phyloP scores from a whole-genome alignment of 2,329 filamentous ascomycete species.

The Aspergillus latus region DNA sequence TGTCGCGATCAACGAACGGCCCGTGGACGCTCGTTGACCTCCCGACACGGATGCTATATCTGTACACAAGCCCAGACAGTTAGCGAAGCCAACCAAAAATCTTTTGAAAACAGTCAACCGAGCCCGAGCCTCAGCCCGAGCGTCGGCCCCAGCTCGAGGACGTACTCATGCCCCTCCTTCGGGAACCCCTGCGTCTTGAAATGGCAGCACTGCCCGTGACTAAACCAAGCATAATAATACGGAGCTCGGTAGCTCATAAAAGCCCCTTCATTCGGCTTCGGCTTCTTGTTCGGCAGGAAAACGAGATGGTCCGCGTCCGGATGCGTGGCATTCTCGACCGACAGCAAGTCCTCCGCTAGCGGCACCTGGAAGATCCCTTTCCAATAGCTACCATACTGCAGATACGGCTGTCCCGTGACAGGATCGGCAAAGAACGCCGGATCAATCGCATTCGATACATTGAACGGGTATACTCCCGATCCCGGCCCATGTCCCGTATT shows the following conservation, averaged over 20 bases:
- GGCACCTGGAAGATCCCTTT: slow-evolving; percentile 39
- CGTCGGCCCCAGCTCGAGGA: neutral
- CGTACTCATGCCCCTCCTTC: slow-evolving; percentile 32
- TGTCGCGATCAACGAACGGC: slow-evolving; percentile 36
- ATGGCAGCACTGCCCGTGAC: slow-evolving; percentile 39
- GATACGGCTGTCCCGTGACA: slow-evolving; percentile 27
- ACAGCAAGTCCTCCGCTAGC: slow-evolving; percentile 31
- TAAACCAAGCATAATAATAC: slow-evolving; percentile 44
- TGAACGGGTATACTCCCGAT: slow-evolving; percentile 33
- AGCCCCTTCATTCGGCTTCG: slow-evolving; percentile 35
- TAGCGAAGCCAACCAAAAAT: too few relatives aligned
- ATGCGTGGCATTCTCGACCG: slow-evolving; percentile 23
- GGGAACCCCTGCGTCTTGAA: slow-evolving; percentile 30
- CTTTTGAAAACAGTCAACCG: too few relatives aligned
- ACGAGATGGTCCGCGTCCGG: slow-evolving; percentile 33
- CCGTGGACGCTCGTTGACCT: slow-evolving; percentile 34
- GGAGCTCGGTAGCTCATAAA: slow-evolving; percentile 37
- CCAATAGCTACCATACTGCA: slow-evolving; percentile 40
- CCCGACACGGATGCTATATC: slow-evolving; percentile 39
- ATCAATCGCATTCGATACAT: slow-evolving; percentile 40
- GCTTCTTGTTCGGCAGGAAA: slow-evolving; percentile 19
- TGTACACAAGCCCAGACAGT: slow-evolving; percentile 11
- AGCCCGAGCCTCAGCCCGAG: too few relatives aligned
- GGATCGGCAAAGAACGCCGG: slow-evolving; percentile 32
- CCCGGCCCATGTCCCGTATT: slow-evolving; percentile 29